Base-by-base conservation (phyloP, 2,329 filamentous ascomycete genomes). In the Cladosporium oxysporum region DNA sequence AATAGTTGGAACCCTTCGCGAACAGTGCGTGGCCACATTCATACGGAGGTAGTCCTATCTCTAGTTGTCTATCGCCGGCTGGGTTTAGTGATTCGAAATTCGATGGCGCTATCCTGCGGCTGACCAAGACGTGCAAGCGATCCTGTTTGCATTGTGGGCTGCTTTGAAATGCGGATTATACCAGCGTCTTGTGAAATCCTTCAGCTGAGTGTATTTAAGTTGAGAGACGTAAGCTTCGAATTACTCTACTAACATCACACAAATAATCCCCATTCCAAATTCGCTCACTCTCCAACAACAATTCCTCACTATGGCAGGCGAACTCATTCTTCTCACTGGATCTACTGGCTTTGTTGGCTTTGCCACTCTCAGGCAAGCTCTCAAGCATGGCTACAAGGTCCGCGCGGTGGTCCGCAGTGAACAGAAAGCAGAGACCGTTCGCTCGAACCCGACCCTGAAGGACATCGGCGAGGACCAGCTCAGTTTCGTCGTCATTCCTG, bases 401-500 rank as follows among this genome's bases (percentile, higher is more conserved):
- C 69, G 72, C 28, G 73, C 72, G 7, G 71, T 68, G 10, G 70
- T 75, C 50, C 71, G 73, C 60, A 68, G 67, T 26, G 67, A 74
- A 35, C 29, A 57, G 10, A 72, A 72, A 62, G 64, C 65, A 29
- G 41, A 67, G 41, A 66, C 71, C 63, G 66, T 66, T 29, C 62
- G 63, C 23, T 67, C 69, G 16, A 69, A 69, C 28, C 53, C 66
- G 7, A 58, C 35, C 11, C 23, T 68, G 21, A 61, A 66, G 26
- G 29, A 55, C 5, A n/a, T 49, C 29, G 26, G 16, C 28, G 53
- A 49, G 8, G 31, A 55, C 5, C 50, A 62, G 37, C 65, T 71
- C 16, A 58, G 47, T n/a, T 69, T 70, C 61, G 66, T 72, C 26
- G 65, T 79, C 37, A 76, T 83, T 1, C 76, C 79, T 1, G 78